These are phyloP conservation scores for Cadophora malorum DNA, from an alignment of 2,329 filamentous ascomycete species.

Conservation along the genomic window DNA sequence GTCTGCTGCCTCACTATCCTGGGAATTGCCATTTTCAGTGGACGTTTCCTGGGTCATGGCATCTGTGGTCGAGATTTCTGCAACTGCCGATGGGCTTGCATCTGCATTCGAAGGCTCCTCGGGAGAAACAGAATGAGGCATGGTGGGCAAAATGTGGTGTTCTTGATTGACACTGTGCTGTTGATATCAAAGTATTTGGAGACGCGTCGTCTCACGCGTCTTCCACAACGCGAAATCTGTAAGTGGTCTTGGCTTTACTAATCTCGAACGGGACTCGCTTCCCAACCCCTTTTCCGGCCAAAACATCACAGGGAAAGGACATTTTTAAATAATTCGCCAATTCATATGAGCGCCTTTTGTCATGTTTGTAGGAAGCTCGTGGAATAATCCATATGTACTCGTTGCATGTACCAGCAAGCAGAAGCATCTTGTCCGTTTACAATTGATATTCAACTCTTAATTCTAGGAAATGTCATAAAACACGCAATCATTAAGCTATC, in stretches of 20 bases:
- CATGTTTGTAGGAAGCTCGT: too few species aligned
- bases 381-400: too few species aligned
- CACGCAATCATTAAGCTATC: slow-evolving; percentile 2
- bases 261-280: background rate
- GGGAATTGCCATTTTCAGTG: slow-evolving; percentile 24
- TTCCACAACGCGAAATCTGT: slow-evolving; percentile 15
- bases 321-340: too few species aligned
- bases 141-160: slow-evolving; percentile 35
- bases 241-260: slow-evolving; percentile 19
- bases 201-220: background rate
- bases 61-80: slow-evolving; percentile 36
- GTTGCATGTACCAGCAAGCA: background rate
- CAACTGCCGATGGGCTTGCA: slow-evolving; percentile 45
- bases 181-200: background rate
- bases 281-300: background rate
- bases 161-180: background rate
- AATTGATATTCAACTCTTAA: background rate
- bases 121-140: slow-evolving; percentile 54
- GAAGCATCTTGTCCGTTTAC: background rate
- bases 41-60: slow-evolving; percentile 21
- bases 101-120: slow-evolving; percentile 44
- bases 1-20: slow-evolving; percentile 30
- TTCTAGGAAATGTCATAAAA: background rate
- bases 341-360: too few species aligned
- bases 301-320: too few species aligned